phyloP scores from a whole-genome alignment of 768 basidiomycete species.

The Hemileccinum rubropunctum region DNA sequence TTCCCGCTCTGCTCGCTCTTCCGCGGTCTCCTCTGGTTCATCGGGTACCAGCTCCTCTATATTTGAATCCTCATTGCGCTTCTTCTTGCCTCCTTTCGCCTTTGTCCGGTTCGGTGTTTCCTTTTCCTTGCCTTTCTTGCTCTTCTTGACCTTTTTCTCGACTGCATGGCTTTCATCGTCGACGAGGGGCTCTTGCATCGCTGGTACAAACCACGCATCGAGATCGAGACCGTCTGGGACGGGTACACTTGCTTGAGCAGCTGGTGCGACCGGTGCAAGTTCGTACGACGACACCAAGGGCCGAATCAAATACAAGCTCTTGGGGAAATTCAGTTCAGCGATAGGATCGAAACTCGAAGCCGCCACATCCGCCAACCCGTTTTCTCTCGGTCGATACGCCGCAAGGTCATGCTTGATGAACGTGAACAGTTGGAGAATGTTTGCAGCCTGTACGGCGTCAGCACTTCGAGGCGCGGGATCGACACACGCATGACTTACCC shows the following conservation, averaged over 20 bases:
- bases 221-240: constrained; percentile 85
- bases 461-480: background rate
- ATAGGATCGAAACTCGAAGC: constrained; percentile 38
- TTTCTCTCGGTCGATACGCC: constrained; percentile 44
- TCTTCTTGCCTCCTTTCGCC: constrained; percentile 44
- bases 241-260: constrained; percentile 79
- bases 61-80: constrained; percentile 29
- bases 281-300: constrained; percentile 77
- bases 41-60: constrained; percentile 37
- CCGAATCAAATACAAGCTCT: constrained; percentile 81
- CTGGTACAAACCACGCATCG: constrained; percentile 80
- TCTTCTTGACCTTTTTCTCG: constrained; percentile 40
- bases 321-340: constrained; percentile 63
- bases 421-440: constrained; percentile 67
- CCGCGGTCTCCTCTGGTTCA: constrained; percentile 49
- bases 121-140: constrained; percentile 48
- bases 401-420: constrained; percentile 76
- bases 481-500: constrained; percentile 49
- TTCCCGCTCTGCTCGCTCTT: constrained; percentile 59
- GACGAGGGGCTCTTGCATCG: constrained; percentile 34
- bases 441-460: constrained; percentile 61
- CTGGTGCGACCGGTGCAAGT: constrained; percentile 77
- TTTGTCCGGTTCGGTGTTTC: constrained; percentile 27
- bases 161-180: constrained; percentile 38
- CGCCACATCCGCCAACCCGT: constrained; percentile 37